Evolutionary conservation across 306 rosid genomes (phyloP).

Genomic region (Dryas drummondii): DNA sequence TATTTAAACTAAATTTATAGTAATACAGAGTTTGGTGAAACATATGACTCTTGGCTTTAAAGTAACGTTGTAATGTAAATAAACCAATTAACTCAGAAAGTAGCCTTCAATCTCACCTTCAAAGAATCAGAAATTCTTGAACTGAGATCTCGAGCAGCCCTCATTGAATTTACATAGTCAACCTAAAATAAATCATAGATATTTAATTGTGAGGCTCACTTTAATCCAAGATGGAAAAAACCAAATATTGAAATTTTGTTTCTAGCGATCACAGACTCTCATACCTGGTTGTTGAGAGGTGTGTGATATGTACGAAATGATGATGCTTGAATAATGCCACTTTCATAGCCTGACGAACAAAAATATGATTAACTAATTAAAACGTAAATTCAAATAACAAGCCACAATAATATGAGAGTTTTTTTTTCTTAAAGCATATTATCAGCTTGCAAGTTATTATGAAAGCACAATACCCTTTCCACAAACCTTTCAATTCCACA

Average conservation of each 20-base stretch:
- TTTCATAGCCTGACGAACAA: constrained; percentile 58
- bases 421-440: background rate
- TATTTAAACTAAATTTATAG: background rate
- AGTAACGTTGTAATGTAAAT: background rate
- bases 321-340: constrained; percentile 78
- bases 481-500: constrained; percentile 80
- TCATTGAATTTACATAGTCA: constrained; percentile 88
- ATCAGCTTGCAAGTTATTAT: constrained; percentile 15
- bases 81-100: background rate
- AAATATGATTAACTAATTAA: background rate
- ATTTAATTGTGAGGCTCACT: constrained; percentile 10
- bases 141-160: constrained; percentile 93
- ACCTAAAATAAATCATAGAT: constrained; percentile 41
- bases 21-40: background rate
- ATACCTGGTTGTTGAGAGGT: constrained; percentile 94
- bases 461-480: constrained; percentile 22
- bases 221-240: constrained; percentile 20
- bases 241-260: constrained; percentile 16
- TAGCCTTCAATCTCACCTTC: constrained; percentile 50
- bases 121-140: constrained; percentile 84
- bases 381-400: background rate
- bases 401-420: background rate
- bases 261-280: background rate
- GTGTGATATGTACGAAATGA: constrained; percentile 97
- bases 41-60: background rate